Percentiles rank a stretch among this genome's conserved stretches.
Evolutionary conservation across 2,329 filamentous ascomycete genomes (phyloP).

Genomic region (Neonectria ditissima): DNA sequence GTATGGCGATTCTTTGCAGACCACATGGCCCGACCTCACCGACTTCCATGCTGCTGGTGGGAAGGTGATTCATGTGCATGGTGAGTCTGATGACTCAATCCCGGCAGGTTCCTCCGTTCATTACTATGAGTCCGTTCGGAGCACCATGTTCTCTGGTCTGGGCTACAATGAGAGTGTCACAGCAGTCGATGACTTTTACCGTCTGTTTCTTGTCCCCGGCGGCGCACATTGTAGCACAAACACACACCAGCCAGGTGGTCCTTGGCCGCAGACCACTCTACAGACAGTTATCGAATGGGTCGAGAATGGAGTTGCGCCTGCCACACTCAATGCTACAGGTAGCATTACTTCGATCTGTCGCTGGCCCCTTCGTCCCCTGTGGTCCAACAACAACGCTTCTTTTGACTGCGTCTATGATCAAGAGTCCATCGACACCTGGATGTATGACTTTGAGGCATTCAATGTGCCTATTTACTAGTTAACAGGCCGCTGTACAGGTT

Average conservation of each 20-base stretch:
- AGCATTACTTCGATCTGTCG: conserved; percentile 54
- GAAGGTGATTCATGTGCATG: conserved; percentile 69
- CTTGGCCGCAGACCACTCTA: conserved; percentile 58
- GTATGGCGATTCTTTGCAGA: conserved; percentile 65
- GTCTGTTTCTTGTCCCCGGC: conserved; percentile 57
- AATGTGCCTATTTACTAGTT: conserved; percentile 26
- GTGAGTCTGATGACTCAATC: conserved; percentile 64
- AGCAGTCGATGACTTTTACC: conserved; percentile 61
- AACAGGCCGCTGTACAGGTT: too few relatives aligned
- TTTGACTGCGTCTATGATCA: conserved; percentile 23
- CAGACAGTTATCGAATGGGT: conserved; percentile 64
- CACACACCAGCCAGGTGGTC: conserved; percentile 53
- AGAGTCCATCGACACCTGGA: conserved; percentile 21
- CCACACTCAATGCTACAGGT: conserved; percentile 56
- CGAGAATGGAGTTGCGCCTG: conserved; percentile 60
- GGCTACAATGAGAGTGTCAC: conserved; percentile 53
- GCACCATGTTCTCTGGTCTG: conserved; percentile 59
- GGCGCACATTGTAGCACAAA: conserved; percentile 63
- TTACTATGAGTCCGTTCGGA: conserved; percentile 65
- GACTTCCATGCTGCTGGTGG: conserved; percentile 61
- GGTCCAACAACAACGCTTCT: conserved; percentile 31
- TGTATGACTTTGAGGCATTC: conserved; percentile 35
- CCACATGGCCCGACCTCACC: conserved; percentile 64
- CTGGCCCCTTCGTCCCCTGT: conserved; percentile 57
- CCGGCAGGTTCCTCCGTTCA: conserved; percentile 65